Percentiles rank a stretch among this genome's conserved stretches.
Evolutionary conservation across 306 rosid species (phyloP).

Genomic region (Heteromeles arbutifolia): DNA sequence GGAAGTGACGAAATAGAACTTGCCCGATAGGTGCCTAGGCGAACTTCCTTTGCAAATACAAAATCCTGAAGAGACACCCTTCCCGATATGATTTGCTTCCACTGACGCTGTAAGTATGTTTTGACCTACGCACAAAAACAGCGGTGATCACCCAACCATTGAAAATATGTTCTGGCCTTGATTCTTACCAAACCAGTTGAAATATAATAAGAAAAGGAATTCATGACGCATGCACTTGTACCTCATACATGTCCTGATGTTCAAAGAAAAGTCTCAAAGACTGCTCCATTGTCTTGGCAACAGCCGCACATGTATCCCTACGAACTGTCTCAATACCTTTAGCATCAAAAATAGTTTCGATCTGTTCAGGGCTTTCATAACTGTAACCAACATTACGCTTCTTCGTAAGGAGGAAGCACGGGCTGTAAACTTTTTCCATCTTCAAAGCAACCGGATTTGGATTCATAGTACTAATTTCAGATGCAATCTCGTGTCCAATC

Average conservation of each 20-base stretch:
- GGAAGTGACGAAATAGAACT: slow-evolving; percentile 73
- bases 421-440: slow-evolving; percentile 88
- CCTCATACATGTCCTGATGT: slow-evolving; percentile 61
- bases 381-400: slow-evolving; percentile 96
- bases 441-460: slow-evolving; percentile 86
- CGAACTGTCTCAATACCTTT: slow-evolving; percentile 96
- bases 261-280: slow-evolving; percentile 81
- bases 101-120: slow-evolving; percentile 71
- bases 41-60: slow-evolving; percentile 93
- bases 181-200: background rate
- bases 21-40: slow-evolving; percentile 69
- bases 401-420: slow-evolving; percentile 90
- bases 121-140: slow-evolving; percentile 43
- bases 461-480: slow-evolving; percentile 82
- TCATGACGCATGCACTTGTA: slow-evolving; percentile 20
- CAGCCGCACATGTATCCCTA: slow-evolving; percentile 88
- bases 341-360: slow-evolving; percentile 78
- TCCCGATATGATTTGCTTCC: slow-evolving; percentile 83
- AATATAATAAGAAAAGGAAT: background rate
- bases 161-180: background rate
- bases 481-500: slow-evolving; percentile 86
- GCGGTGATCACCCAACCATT: slow-evolving; percentile 1
- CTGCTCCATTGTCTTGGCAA: slow-evolving; percentile 81
- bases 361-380: slow-evolving; percentile 72
- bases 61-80: slow-evolving; percentile 74